Conservation (phyloP, 306 rosid genomes). For the Gastrolobium bilobum region DNA sequence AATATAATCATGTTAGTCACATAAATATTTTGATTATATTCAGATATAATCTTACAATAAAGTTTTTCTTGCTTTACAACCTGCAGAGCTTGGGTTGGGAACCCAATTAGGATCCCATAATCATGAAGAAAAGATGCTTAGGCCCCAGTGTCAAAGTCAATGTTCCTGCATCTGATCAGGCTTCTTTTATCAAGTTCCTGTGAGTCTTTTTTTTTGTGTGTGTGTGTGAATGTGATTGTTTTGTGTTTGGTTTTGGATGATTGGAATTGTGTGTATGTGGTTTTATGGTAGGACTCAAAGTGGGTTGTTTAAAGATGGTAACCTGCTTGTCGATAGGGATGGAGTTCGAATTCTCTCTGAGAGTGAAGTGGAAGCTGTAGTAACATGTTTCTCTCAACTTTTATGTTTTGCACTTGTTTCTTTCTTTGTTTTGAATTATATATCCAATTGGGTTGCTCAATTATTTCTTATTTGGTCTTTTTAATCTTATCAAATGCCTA, state of each 20-base stretch:
- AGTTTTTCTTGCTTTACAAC: background rate
- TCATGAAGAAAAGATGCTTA: conserved; percentile 74
- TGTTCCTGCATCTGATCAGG: conserved; percentile 74
- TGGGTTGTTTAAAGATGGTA: conserved; percentile 86
- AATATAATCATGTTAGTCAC: conserved; percentile 12
- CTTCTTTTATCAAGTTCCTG: conserved; percentile 77
- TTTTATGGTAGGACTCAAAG: conserved; percentile 71
- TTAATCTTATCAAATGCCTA: conserved; percentile 29
- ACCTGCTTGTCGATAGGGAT: conserved; percentile 85
- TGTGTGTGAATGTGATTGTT: conserved; percentile 38
- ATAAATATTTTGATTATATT: conserved; percentile 7
- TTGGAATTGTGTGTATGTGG: conserved; percentile 47
- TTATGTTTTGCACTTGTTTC: conserved; percentile 21
- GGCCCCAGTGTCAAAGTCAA: conserved; percentile 69
- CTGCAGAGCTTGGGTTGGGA: conserved; percentile 12
- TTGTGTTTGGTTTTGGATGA: conserved; percentile 41
- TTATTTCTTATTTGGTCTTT: conserved; percentile 29
- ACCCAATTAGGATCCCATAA: conserved; percentile 37
- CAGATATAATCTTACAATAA: conserved; percentile 10
- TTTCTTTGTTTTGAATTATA: background rate
- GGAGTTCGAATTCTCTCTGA: conserved; percentile 87
- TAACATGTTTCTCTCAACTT: conserved; percentile 50
- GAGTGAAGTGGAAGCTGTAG: conserved; percentile 83
- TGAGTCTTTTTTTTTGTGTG: conserved; percentile 55
- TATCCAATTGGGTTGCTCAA: background rate